Evolutionary conservation across 257 asterid species (phyloP).

Genomic region (Dorcoceras hygrometricum): DNA sequence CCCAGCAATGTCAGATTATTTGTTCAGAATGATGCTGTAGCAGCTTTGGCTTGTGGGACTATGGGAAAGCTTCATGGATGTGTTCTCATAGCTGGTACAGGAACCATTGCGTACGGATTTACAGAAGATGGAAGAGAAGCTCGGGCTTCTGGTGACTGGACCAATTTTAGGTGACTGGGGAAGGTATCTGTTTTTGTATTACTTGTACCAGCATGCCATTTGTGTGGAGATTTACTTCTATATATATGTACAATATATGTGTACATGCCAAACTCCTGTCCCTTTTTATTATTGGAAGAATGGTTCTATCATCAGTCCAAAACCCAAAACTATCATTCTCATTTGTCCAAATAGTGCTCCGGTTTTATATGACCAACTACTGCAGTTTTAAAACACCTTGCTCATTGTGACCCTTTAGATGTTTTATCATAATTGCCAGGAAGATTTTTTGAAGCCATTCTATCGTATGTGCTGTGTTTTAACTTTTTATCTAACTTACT

Average conservation of each 20-base stretch:
- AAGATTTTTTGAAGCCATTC: not conserved
- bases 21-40: constrained; percentile 86
- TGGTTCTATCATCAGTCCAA: constrained; percentile 1
- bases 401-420: not conserved
- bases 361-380: not conserved
- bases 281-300: not conserved
- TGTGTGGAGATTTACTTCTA: not conserved
- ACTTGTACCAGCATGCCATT: constrained; percentile 3
- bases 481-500: not conserved
- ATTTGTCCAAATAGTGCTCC: too few relatives aligned
- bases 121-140: constrained; percentile 89
- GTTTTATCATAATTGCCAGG: not conserved
- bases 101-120: constrained; percentile 82
- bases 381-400: not conserved
- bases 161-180: constrained; percentile 94
- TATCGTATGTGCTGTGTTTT: not conserved
- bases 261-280: not conserved
- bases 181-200: constrained; percentile 39
- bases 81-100: constrained; percentile 87
- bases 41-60: constrained; percentile 87
- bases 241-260: not conserved
- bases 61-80: constrained; percentile 90
- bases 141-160: constrained; percentile 89
- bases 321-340: not conserved
- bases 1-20: constrained; percentile 64